phyloP scores from a whole-genome alignment of 306 rosid genomes.

The Cotoneaster glaucophyllus region DNA sequence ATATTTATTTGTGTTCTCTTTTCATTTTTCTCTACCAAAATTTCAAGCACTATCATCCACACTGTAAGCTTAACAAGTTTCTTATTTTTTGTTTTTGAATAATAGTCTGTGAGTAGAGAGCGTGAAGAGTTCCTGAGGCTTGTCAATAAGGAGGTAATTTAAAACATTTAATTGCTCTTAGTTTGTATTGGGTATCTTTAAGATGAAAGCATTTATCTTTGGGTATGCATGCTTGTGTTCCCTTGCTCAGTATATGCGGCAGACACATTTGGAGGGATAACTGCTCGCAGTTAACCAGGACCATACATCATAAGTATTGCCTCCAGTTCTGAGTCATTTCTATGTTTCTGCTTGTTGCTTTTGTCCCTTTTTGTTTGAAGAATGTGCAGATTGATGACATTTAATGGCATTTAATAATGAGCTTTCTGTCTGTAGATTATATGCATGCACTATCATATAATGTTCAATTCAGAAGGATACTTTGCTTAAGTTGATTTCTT shows the following conservation, averaged over 20 bases:
- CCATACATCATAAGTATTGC: not conserved
- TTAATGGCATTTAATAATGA: not conserved
- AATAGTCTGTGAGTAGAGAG: constrained; percentile 85
- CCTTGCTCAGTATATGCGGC: not conserved
- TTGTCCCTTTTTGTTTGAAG: not conserved
- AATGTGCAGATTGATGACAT: not conserved
- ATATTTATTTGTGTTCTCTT: not conserved
- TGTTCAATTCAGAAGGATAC: not conserved
- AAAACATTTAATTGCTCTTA: not conserved
- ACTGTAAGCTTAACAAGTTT: not conserved
- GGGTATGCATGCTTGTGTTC: not conserved
- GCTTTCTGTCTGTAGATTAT: not conserved
- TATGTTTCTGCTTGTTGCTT: not conserved
- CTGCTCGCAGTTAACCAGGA: not conserved
- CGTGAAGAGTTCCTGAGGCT: constrained; percentile 92
- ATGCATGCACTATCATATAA: not conserved
- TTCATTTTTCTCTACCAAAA: not conserved
- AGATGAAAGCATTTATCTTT: not conserved
- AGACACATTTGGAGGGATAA: not conserved
- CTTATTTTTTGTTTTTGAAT: constrained; percentile 6
- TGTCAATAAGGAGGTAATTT: constrained; percentile 83
- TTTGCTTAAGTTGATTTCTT: constrained; percentile 9
- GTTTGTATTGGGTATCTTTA: not conserved
- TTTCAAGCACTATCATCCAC: not conserved
- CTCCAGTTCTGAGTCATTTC: not conserved